A percentile compares a stretch with the other conserved stretches of the same genome.
Conservation (phyloP, 495 filamentous ascomycete genomes). For the Glarea lozoyensis region DNA sequence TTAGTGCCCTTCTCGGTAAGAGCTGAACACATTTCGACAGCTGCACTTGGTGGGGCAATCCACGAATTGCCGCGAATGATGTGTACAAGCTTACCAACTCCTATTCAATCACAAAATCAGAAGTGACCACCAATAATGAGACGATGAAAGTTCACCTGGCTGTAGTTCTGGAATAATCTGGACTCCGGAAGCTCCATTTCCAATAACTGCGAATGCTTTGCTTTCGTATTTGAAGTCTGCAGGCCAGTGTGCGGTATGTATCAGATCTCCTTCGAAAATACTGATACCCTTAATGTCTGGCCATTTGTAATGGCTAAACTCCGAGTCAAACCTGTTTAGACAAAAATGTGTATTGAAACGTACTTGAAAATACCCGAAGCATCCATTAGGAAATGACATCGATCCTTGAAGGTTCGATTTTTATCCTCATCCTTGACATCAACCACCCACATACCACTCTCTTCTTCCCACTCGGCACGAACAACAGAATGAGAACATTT, state of each 20-base stretch:
- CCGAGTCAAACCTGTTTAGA: slow-evolving; percentile 3
- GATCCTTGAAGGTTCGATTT: background rate
- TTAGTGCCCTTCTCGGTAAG: too few species aligned
- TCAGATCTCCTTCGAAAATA: slow-evolving; percentile 40
- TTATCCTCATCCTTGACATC: slow-evolving; percentile 3
- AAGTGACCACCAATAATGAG: too few species aligned
- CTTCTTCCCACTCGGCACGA: slow-evolving; percentile 2
- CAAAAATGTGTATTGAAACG: slow-evolving; percentile 1
- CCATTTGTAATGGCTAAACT: slow-evolving; percentile 47
- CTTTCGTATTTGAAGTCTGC: slow-evolving; percentile 31
- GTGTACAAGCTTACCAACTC: too few species aligned
- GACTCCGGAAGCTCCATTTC: slow-evolving; percentile 45
- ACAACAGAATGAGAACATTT: slow-evolving; percentile 16
- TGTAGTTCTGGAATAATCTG: slow-evolving; percentile 36
- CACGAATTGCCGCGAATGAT: too few species aligned
- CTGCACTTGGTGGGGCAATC: too few species aligned
- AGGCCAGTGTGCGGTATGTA: slow-evolving; percentile 47
- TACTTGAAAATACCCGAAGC: slow-evolving; percentile 3
- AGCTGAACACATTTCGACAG: too few species aligned
- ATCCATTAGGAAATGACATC: background rate
- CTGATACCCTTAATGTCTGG: slow-evolving; percentile 43
- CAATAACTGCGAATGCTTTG: slow-evolving; percentile 42
- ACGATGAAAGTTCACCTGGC: slow-evolving; percentile 20
- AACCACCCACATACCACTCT: background rate
- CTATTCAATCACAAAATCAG: too few species aligned